Conservation (phyloP, 225 moss, liverwort and hornwort genomes). For the Bryum argenteum region DNA sequence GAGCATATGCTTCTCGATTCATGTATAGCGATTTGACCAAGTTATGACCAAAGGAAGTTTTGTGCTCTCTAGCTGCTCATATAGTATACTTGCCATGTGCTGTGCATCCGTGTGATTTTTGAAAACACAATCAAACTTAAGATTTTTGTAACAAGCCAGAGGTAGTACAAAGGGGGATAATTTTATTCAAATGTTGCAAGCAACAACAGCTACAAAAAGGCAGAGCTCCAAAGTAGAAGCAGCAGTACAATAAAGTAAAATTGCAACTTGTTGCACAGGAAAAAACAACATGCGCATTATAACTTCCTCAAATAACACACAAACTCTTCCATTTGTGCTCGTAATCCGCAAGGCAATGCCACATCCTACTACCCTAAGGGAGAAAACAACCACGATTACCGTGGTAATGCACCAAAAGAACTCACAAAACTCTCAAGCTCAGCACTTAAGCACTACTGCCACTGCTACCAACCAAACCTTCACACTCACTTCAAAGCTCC, state of each 20-base stretch:
- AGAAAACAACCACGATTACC: slow-evolving; percentile 37
- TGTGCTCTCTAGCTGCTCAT: too few species aligned
- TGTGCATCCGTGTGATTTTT: too few species aligned
- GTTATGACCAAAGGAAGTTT: too few species aligned
- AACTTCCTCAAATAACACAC: slow-evolving; percentile 40
- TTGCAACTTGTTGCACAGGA: slow-evolving; percentile 5
- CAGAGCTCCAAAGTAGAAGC: slow-evolving; percentile 10
- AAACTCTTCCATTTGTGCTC: slow-evolving; percentile 47
- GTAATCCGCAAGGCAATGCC: slow-evolving; percentile 52
- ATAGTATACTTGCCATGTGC: too few species aligned
- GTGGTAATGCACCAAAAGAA: slow-evolving; percentile 37
- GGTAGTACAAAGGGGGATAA: slow-evolving; percentile 18
- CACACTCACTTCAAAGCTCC: slow-evolving; percentile 23
- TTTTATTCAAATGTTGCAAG: slow-evolving; percentile 30
- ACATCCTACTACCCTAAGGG: slow-evolving; percentile 18
- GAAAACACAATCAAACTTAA: neutral
- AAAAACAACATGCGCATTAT: slow-evolving; percentile 30
- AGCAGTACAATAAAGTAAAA: neutral
- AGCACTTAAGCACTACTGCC: slow-evolving; percentile 24
- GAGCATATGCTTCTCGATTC: too few species aligned
- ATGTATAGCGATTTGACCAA: too few species aligned
- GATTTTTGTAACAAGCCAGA: neutral
- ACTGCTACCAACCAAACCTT: slow-evolving; percentile 27
- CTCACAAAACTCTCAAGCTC: slow-evolving; percentile 59
- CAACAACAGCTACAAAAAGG: slow-evolving; percentile 12